Evolutionary conservation across 192 early-diverging fungal species (phyloP).

Genomic region (Coemansia sp.): DNA sequence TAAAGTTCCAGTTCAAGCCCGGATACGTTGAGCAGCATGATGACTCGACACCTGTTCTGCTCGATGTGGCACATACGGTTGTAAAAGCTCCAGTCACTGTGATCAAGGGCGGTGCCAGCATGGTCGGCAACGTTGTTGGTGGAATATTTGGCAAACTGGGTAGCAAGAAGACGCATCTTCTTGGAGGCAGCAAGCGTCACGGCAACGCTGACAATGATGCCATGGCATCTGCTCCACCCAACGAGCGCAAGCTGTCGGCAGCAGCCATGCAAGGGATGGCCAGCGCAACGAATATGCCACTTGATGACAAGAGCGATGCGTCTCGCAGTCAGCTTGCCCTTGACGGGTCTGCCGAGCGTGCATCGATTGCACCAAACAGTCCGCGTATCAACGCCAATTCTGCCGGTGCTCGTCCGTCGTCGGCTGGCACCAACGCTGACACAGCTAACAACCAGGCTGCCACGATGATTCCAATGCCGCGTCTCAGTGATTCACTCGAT

Average conservation of each 20-base stretch:
- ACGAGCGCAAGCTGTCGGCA: constrained; percentile 9
- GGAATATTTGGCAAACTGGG: constrained; percentile 41
- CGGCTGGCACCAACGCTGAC: constrained; percentile 2
- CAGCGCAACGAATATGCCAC: constrained; percentile 40
- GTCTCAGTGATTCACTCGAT: constrained; percentile 28
- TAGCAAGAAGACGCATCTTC: constrained; percentile 33
- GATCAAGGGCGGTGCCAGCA: constrained; percentile 55
- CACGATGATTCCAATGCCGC: constrained; percentile 19
- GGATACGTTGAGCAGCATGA: constrained; percentile 56
- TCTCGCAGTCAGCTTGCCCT: neutral
- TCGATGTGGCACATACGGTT: constrained; percentile 56
- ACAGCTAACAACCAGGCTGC: neutral
- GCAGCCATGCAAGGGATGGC: constrained; percentile 28
- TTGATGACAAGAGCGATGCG: constrained; percentile 11
- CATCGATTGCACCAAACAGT: neutral
- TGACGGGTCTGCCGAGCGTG: too few relatives aligned
- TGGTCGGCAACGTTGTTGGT: constrained; percentile 50
- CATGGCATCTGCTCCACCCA: neutral
- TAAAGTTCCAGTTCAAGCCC: constrained; percentile 63
- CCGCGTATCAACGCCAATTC: constrained; percentile 3
- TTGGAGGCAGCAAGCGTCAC: constrained; percentile 12
- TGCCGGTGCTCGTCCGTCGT: neutral
- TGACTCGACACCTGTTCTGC: constrained; percentile 51
- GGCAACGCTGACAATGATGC: neutral
- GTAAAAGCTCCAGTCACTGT: constrained; percentile 59